Evolutionary conservation across 1,284 basidiomycete species (phyloP).

Genomic region (Cutaneotrichosporon spelunceum): DNA sequence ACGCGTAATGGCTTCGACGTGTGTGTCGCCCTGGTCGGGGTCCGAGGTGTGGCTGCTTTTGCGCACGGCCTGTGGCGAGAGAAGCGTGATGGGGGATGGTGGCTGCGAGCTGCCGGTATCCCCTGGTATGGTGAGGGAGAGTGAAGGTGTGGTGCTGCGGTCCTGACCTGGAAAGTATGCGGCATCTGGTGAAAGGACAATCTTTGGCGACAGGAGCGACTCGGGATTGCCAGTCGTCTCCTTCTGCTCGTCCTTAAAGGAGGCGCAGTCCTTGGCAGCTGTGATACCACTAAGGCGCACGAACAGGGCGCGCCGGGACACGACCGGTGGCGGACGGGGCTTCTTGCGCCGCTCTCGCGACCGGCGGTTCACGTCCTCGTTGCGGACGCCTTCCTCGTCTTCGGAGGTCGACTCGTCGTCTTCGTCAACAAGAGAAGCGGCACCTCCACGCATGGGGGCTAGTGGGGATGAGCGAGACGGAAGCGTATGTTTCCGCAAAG

Average conservation of each 20-base stretch:
- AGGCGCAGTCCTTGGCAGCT: not conserved
- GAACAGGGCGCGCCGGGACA: slow-evolving; percentile 18
- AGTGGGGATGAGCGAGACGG: slow-evolving; percentile 31
- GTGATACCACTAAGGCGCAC: slow-evolving; percentile 15
- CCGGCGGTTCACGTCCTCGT: slow-evolving; percentile 10
- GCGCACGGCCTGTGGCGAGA: slow-evolving; percentile 32
- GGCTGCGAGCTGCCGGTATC: slow-evolving; percentile 12
- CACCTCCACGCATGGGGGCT: slow-evolving; percentile 7
- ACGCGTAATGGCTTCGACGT: slow-evolving; percentile 47
- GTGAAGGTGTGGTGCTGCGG: slow-evolving; percentile 19
- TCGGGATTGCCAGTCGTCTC: slow-evolving; percentile 3
- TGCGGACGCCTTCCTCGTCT: not conserved
- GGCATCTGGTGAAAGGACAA: slow-evolving; percentile 30
- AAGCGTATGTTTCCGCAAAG: slow-evolving; percentile 31
- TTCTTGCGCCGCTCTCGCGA: slow-evolving; percentile 2
- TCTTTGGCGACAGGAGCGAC: slow-evolving; percentile 27
- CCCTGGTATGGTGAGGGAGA: slow-evolving; percentile 25
- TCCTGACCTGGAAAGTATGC: slow-evolving; percentile 4
- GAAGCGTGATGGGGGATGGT: slow-evolving; percentile 38
- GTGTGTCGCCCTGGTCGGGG: slow-evolving; percentile 38
- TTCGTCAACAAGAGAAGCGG: not conserved
- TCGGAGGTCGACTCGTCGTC: slow-evolving; percentile 15
- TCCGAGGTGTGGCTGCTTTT: slow-evolving; percentile 17
- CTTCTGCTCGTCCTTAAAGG: slow-evolving; percentile 20
- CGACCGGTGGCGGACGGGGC: slow-evolving; percentile 7